Evolutionary conservation across 176 grass and related monocot species (phyloP).

Genomic region (Oropetium thomaeum): DNA sequence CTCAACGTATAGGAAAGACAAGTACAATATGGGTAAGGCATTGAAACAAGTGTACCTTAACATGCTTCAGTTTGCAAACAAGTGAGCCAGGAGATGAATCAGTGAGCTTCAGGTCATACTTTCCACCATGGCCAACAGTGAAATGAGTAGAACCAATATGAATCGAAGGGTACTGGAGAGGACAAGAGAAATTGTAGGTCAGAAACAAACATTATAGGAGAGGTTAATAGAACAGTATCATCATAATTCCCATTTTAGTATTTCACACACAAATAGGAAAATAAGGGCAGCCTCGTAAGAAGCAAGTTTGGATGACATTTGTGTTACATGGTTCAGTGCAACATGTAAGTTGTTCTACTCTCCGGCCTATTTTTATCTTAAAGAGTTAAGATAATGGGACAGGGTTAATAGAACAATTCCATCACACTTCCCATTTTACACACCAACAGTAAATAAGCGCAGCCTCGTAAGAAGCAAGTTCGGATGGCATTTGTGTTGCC

Average conservation of each 20-base stretch:
- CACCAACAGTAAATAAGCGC: too few relatives aligned
- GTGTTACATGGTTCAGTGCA: too few relatives aligned
- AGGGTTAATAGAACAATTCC: too few relatives aligned
- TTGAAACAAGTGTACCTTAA: constrained; percentile 53
- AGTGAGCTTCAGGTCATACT: constrained; percentile 68
- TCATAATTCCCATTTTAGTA: constrained; percentile 2
- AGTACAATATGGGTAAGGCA: background rate
- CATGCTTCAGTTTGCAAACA: constrained; percentile 76
- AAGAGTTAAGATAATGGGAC: too few relatives aligned
- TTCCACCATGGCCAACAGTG: constrained; percentile 79
- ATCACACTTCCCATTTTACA: too few relatives aligned
- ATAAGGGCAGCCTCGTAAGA: background rate
- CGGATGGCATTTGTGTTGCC: background rate
- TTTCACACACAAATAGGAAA: background rate
- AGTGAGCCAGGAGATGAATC: constrained; percentile 55
- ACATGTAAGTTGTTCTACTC: too few relatives aligned
- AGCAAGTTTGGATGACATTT: background rate
- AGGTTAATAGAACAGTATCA: background rate
- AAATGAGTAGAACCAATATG: constrained; percentile 63
- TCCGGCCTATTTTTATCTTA: too few relatives aligned
- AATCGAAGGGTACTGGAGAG: constrained; percentile 72
- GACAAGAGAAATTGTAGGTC: constrained; percentile 26
- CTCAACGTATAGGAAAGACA: constrained; percentile 13
- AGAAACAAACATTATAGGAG: constrained; percentile 20
- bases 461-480: too few relatives aligned